Base-by-base conservation (phyloP, 2,329 filamentous ascomycete genomes). In the Fusarium staphyleae region DNA sequence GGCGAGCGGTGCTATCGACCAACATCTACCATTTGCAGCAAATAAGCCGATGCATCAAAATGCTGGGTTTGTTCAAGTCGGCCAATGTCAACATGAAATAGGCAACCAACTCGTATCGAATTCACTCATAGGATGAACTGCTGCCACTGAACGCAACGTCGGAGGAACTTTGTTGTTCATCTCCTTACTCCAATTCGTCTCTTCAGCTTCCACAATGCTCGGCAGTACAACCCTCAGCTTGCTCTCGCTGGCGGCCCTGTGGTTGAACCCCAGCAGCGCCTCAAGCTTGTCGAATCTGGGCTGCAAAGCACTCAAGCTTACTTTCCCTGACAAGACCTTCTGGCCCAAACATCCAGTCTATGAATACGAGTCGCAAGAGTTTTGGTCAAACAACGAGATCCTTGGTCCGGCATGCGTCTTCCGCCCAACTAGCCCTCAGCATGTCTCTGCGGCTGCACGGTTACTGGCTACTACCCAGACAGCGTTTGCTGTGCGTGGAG, bases 401-500 rank as follows among this genome's bases (percentile, higher is more conserved):
- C 32, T 62, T 1, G 26, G 7, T 1, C 55, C 60, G 0, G 54
- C 51, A 1, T 62, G 60, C 4, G 45, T 62, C 3, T 62, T 62
- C 7, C 55, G 55, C 0, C 60, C 60, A 1, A 42, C 41, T 3
- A 47, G 14, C 5, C 6, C 58, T 2, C 14, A 48, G 1, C 41
- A 62, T 1, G 46, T 63, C 1, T 39, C 55, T 5, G 19, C 40
- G 2, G 55, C 60, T 3, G 30, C 43, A 0, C 15, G 36, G 11
- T 6, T 57, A 1, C 39, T 53, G 33, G n/a, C 18, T 1, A 12
- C 5, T 0, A 44, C 48, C 1, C 8, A 12, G 0, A 51, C 46
- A 5, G 14, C 55, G 0, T 66, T 66, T 41, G 60, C 60, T 5
- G 26, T 66, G 1, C 53, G 63, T 3, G 60, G 63, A 19, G 63